A percentile compares a stretch with the other conserved stretches of the same genome.
Conservation (phyloP, 495 filamentous ascomycete genomes). For the Viridothelium virens region DNA sequence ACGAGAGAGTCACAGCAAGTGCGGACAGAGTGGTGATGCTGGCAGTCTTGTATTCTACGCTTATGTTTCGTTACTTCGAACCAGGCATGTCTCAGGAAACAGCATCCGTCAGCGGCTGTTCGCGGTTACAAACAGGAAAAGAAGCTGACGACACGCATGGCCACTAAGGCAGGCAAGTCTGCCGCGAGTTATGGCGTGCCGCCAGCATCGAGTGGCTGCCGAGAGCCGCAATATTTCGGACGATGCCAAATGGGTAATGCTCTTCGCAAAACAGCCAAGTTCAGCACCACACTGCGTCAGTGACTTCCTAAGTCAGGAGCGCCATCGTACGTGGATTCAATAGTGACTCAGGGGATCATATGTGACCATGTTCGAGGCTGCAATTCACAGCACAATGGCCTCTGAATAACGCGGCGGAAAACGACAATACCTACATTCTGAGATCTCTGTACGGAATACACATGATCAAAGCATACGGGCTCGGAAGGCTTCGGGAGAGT, state of each 20-base stretch:
- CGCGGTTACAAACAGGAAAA: not conserved
- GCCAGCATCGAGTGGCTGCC: slow-evolving; percentile 4
- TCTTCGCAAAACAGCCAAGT: slow-evolving; percentile 1
- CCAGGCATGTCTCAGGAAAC: not conserved
- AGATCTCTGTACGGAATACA: no score
- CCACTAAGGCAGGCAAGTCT: not conserved
- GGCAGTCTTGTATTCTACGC: not conserved
- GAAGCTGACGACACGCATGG: not conserved
- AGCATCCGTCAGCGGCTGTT: slow-evolving; percentile 4
- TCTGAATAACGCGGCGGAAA: no score
- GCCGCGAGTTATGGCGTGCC: not conserved
- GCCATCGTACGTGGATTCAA: no score
- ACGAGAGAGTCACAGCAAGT: not conserved
- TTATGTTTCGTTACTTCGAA: slow-evolving; percentile 2
- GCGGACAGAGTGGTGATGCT: not conserved
- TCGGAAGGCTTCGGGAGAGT: no score
- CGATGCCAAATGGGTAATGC: slow-evolving; percentile 1
- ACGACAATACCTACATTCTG: no score
- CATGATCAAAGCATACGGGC: no score
- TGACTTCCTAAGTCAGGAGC: no score
- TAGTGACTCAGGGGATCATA: no score
- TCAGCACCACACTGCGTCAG: not conserved
- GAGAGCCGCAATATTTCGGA: not conserved
- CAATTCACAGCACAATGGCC: no score
- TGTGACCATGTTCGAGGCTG: no score